A percentile compares a stretch with the other conserved stretches of the same genome.
Conservation (phyloP, 495 filamentous ascomycete species). For the Neurospora hispaniola region DNA sequence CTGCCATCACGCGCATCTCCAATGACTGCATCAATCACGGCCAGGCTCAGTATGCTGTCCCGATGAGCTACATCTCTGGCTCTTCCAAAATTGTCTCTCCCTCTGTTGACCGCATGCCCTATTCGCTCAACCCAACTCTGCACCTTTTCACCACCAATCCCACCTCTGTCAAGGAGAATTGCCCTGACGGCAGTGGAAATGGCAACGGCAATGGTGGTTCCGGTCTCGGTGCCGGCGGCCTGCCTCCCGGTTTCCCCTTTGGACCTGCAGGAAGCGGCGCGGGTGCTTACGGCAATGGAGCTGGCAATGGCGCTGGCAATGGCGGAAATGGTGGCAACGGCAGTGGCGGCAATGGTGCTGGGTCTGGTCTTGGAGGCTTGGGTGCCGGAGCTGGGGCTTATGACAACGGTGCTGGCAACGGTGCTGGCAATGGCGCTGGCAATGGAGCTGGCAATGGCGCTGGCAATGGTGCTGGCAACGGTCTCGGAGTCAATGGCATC, state of each 20-base stretch:
- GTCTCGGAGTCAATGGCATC: neutral
- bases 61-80: conserved; percentile 18
- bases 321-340: neutral
- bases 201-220: neutral
- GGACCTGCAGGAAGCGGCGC: neutral
- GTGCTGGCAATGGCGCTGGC: neutral
- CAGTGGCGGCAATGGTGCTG: neutral
- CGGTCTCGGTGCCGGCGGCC: neutral
- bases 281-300: neutral
- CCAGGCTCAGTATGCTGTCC: conserved; percentile 22
- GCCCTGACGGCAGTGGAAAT: neutral
- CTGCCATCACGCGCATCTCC: conserved; percentile 9
- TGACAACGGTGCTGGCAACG: conserved; percentile 2
- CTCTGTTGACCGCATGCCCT: neutral
- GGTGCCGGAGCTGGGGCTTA: conserved; percentile 5
- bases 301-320: neutral
- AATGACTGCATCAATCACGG: conserved; percentile 32
- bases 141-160: neutral
- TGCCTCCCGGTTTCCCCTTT: neutral
- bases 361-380: neutral
- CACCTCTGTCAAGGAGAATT: neutral
- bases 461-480: neutral
- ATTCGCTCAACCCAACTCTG: conserved; percentile 1
- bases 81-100: conserved; percentile 4
- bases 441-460: neutral